phyloP scores from a whole-genome alignment of 805 yeast genomes.

The Candida orba region DNA sequence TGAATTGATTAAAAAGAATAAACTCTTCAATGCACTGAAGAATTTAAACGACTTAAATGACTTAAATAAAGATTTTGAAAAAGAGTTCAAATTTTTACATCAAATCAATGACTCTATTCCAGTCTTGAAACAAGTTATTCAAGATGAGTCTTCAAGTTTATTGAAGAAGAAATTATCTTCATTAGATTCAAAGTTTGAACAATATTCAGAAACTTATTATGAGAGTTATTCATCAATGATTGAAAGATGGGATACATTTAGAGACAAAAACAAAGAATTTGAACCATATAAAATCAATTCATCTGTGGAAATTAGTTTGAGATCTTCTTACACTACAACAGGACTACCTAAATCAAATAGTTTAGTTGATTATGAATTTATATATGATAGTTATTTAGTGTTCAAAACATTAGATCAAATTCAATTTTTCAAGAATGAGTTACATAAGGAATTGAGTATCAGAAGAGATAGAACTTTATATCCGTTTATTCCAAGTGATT shows the following conservation, averaged over 20 bases:
- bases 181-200: constrained; percentile 33
- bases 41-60: constrained; percentile 68
- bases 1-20: constrained; percentile 65
- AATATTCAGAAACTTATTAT: constrained; percentile 51
- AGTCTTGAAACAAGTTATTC: constrained; percentile 60
- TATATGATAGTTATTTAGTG: constrained; percentile 78
- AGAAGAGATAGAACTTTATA: constrained; percentile 66
- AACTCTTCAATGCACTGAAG: constrained; percentile 81
- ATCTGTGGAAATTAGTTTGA: constrained; percentile 72
- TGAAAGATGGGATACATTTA: constrained; percentile 49
- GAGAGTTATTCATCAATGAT: constrained; percentile 50
- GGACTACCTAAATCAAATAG: constrained; percentile 27
- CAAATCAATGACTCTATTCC: constrained; percentile 75
- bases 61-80: constrained; percentile 62
- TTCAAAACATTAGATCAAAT: constrained; percentile 65
- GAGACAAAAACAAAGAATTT: constrained; percentile 36
- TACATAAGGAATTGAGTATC: constrained; percentile 62
- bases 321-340: constrained; percentile 46
- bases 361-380: constrained; percentile 56
- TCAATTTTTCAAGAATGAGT: constrained; percentile 52
- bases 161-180: constrained; percentile 58
- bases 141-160: constrained; percentile 63
- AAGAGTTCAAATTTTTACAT: constrained; percentile 66
- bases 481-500: constrained; percentile 46
- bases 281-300: constrained; percentile 68